Evolutionary conservation across 202 grass and related monocot species (phyloP).

Genomic region (Bolboschoenoplectus hybrid): DNA sequence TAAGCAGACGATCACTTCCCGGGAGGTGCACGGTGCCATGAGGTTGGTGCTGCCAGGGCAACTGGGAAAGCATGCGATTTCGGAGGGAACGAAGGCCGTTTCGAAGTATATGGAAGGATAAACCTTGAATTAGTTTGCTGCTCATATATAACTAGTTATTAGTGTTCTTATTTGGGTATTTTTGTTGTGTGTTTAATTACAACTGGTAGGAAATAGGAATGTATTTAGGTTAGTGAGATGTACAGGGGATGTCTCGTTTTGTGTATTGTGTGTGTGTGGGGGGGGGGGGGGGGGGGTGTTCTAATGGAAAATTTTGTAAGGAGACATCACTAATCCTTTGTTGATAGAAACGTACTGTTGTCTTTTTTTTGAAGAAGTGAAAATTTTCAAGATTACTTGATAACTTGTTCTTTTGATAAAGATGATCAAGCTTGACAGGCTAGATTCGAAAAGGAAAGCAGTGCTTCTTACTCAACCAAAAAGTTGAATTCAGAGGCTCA

Average conservation of each 20-base stretch:
- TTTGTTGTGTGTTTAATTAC: not conserved
- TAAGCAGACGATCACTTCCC: conserved; percentile 48
- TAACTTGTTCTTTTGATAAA: not conserved
- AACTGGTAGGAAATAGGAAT: not conserved
- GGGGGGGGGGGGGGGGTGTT: not conserved
- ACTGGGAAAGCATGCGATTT: conserved; percentile 60
- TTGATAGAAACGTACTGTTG: not conserved
- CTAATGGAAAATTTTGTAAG: not conserved
- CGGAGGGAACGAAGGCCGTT: conserved; percentile 67
- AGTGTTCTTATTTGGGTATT: not conserved
- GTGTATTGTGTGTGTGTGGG: too few species aligned
- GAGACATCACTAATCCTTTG: not conserved
- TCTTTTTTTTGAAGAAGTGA: not conserved
- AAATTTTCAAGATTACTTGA: not conserved
- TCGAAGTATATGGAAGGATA: conserved; percentile 48
- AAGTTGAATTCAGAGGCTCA: too few species aligned
- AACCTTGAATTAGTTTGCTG: not conserved
- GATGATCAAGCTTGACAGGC: too few species aligned
- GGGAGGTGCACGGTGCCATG: conserved; percentile 74
- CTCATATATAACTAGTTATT: not conserved
- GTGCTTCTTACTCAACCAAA: too few species aligned
- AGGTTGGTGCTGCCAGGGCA: conserved; percentile 63
- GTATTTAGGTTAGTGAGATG: not conserved
- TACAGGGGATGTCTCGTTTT: not conserved
- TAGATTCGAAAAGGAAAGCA: too few species aligned